These are phyloP conservation scores for Stenogyne calaminthoides DNA, from an alignment of 305 asterid genomes.

Conservation along the genomic window DNA sequence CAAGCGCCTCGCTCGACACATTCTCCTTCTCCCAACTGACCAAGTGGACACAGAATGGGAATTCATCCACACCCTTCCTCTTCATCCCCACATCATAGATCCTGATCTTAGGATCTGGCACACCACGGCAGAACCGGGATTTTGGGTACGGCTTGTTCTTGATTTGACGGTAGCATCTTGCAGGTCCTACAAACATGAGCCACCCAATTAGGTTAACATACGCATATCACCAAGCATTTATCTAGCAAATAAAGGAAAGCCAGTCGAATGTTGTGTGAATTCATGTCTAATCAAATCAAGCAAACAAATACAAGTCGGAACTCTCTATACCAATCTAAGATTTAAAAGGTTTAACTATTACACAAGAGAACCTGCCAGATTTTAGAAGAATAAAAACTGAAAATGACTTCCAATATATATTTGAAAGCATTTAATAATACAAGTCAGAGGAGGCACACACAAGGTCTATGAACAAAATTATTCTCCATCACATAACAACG, in stretches of 20 bases:
- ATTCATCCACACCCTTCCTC: constrained; percentile 57
- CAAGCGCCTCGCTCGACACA: constrained; percentile 63
- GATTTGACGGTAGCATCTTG: constrained; percentile 59
- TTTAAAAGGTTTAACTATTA: background rate
- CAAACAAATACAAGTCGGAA: no score
- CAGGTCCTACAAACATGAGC: constrained; percentile 41
- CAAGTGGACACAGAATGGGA: constrained; percentile 62
- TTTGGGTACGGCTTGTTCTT: constrained; percentile 61
- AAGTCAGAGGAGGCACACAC: background rate
- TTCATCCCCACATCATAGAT: constrained; percentile 67
- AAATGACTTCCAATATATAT: background rate
- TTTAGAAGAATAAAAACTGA: background rate
- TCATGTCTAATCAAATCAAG: background rate
- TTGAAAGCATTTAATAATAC: background rate
- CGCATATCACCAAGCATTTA: background rate
- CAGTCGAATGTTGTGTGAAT: background rate
- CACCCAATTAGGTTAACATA: background rate
- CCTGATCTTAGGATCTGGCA: constrained; percentile 62
- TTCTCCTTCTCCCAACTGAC: constrained; percentile 67
- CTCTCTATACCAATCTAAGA: no score
- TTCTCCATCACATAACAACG: background rate
- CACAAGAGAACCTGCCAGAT: background rate
- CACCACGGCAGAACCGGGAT: constrained; percentile 65
- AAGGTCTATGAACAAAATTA: background rate
- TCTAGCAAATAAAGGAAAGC: background rate